Base-by-base conservation (phyloP, 257 asterid genomes). In the Dorcoceras hygrometricum region DNA sequence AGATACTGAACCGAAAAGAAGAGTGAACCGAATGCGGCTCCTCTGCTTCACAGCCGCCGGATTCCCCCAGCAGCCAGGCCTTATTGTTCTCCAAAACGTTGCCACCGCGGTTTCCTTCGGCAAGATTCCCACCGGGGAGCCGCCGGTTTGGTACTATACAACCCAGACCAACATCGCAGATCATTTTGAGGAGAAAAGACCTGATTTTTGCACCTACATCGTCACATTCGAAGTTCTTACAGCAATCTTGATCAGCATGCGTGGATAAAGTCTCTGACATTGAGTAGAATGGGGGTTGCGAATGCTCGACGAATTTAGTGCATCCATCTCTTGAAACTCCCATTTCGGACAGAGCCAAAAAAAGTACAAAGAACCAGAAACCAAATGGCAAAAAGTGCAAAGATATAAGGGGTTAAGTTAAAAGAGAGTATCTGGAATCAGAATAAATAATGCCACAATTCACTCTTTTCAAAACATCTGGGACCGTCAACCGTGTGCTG, bases 11-110 rank as follows among this genome's bases (percentile, higher is more conserved):
- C 87, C 98, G 82, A 63, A 91, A 91, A 53, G 98, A 91, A 26
- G 96, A 91, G 70, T 91, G 98, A 31, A 91, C 94, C 0, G 94
- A 77, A 54, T 86, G 89, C 0, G 95, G 88, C 68, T 91, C 98
- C 64, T 85, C 95, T 5, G 83, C 81, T 19, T 86, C 93, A 63
- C 86, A 79, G 11, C 89, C 95, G n/a, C 98, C 96, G 9, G 95
- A 73, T 72, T 91, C 96, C 24, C 96, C 96, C 71, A 91, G 83
- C 82, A 91, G 73, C 98, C 98, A 91, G 1, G 91, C 98, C 77
- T 91, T 87, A 10, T 89, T 85, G 71, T 91, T 82, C 83, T 91
- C 98, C 75, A 70, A 65, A 29, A 19, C 63, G 8, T 1, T 43
- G 53, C 53, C 53, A 16, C 53, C 8, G 14, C 43, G 14, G 9